Base-by-base conservation (phyloP, 1,284 basidiomycete species). In the Heterobasidion occidentale region DNA sequence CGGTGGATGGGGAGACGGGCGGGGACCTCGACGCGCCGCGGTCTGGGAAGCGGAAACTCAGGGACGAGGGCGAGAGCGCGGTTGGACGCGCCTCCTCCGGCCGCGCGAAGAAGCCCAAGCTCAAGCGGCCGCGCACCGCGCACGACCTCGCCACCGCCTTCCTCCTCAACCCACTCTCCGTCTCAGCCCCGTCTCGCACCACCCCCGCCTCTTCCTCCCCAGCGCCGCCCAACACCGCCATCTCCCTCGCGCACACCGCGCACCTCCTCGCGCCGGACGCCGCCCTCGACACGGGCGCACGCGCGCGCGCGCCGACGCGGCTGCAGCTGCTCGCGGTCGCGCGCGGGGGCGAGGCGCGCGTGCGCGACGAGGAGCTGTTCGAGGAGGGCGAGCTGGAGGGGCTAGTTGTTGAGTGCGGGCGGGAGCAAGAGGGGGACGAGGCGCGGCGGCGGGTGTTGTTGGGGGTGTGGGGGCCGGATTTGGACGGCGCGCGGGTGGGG, bases 201-300 rank as follows among this genome's bases (percentile, higher is more conserved):
- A 46, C 69, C 27, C 58, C 68, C 7, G 45, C 62, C 3, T 60
- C 61, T 47, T 50, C 60, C 20, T 48, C 60, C 52, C n/a, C 55
- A 46, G 48, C 60, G 36, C 46, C 49, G 49, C 52, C 56, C 36
- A 36, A 56, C 15, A 27, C 52, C 3, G 55, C 64, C 17, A 64
- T 71, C 9, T 47, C 73, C 51, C 59, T 71, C 14, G 47, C 52
- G 46, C 58, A 59, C 20, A 59, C 60, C 47, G 70, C 71, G 1
- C 83, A 84, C 62, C 68, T 86, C 46, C 75, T 88, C 11, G 76
- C 79, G 7, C 74, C 77, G 20, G 72, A 82, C 11, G 64, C 71
- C 66, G 7, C 61, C 70, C 20, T 64, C 61, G 46, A 67, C 63
- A 27, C 27, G 27, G 2, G 27, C 3, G 27, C 27, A 5, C 27